A percentile compares a stretch with the other conserved stretches of the same genome.
These are phyloP conservation scores for Penicillium sp. DNA, from an alignment of 2,329 filamentous ascomycete genomes.

Conservation along the genomic window DNA sequence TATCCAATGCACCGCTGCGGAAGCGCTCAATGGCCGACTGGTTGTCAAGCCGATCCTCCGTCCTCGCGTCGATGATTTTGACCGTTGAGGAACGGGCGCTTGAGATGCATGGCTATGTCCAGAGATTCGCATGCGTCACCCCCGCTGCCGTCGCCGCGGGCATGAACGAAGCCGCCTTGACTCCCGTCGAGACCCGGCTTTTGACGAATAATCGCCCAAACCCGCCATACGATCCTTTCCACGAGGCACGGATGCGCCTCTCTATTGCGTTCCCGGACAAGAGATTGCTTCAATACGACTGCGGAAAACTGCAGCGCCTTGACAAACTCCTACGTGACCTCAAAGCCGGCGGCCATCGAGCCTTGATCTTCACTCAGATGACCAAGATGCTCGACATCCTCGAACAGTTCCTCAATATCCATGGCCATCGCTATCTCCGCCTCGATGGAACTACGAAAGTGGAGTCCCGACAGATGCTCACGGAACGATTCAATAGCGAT, in stretches of 20 bases:
- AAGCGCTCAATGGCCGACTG: slow-evolving; percentile 68
- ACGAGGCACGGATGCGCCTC: slow-evolving; percentile 86
- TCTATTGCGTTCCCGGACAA: slow-evolving; percentile 98
- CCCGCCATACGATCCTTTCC: slow-evolving; percentile 74
- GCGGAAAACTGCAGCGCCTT: slow-evolving; percentile 89
- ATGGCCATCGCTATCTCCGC: slow-evolving; percentile 93
- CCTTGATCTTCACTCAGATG: slow-evolving; percentile 99
- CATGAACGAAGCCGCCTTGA: slow-evolving; percentile 66
- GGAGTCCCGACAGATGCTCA: slow-evolving; percentile 91
- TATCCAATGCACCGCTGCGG: slow-evolving; percentile 60
- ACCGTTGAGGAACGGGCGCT: slow-evolving; percentile 72
- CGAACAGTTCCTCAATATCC: slow-evolving; percentile 96
- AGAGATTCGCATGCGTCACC: slow-evolving; percentile 89
- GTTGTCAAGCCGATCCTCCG: slow-evolving; percentile 67
- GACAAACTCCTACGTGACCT: slow-evolving; percentile 82
- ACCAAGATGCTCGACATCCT: slow-evolving; percentile 97
- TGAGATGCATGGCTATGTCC: slow-evolving; percentile 70
- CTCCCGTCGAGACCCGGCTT: slow-evolving; percentile 57
- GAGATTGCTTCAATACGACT: slow-evolving; percentile 94
- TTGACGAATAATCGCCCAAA: slow-evolving; percentile 51
- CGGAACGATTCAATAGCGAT: slow-evolving; percentile 95
- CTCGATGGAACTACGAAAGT: slow-evolving; percentile 96
- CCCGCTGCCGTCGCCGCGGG: slow-evolving; percentile 83
- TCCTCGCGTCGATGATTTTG: slow-evolving; percentile 61
- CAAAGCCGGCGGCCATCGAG: slow-evolving; percentile 86